Conservation (phyloP, 768 basidiomycete genomes). For the Podaxis mareebaensis region DNA sequence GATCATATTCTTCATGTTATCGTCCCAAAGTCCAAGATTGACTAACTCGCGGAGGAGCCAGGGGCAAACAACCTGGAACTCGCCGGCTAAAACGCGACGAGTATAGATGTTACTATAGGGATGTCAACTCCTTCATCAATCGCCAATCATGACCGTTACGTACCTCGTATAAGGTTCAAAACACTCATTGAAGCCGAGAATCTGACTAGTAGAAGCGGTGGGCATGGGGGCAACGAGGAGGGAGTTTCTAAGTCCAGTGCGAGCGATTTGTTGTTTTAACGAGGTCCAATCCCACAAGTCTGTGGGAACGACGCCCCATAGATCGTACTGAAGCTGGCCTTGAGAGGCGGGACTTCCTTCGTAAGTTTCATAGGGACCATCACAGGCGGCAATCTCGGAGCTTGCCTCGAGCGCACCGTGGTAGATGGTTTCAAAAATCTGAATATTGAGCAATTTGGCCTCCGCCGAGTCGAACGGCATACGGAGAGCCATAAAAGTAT, state of each 20-base stretch:
- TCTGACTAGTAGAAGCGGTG: conserved; percentile 97
- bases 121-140: conserved; percentile 7
- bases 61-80: conserved; percentile 99
- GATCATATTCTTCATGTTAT: conserved; percentile 99
- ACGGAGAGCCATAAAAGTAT: conserved; percentile 95
- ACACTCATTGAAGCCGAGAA: conserved; percentile 97
- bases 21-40: conserved; percentile 93
- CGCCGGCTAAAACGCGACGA: conserved; percentile 97
- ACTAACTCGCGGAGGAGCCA: conserved; percentile 99
- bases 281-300: conserved; percentile 92
- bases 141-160: conserved; percentile 17
- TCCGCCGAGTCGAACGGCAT: conserved; percentile 92
- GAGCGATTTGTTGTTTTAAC: conserved; percentile 84
- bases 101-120: conserved; percentile 92
- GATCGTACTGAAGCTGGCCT: conserved; percentile 90
- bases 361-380: conserved; percentile 88
- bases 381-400: conserved; percentile 75
- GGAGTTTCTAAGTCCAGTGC: conserved; percentile 86
- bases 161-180: conserved; percentile 98
- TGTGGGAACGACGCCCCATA: conserved; percentile 92
- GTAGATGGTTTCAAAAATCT: conserved; percentile 99
- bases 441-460: conserved; percentile 85
- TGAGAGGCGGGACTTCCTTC: conserved; percentile 86
- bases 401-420: conserved; percentile 92
- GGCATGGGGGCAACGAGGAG: conserved; percentile 97